These are phyloP conservation scores for Talaromyces sp. DNA, from an alignment of 2,329 filamentous ascomycete species.

Conservation along the genomic window DNA sequence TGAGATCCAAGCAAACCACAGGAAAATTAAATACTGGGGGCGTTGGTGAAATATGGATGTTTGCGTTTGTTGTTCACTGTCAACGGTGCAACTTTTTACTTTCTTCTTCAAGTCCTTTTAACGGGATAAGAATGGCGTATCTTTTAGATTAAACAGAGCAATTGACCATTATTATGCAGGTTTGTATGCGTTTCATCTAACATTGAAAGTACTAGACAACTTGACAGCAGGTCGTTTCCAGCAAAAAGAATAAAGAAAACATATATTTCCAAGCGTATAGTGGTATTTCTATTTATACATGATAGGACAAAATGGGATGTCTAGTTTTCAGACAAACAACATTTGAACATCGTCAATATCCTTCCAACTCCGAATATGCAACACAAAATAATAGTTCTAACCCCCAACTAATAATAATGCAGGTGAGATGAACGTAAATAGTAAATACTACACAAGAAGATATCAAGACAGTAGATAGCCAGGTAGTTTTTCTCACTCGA, in stretches of 20 bases:
- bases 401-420: neutral
- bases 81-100: neutral
- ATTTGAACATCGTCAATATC: neutral
- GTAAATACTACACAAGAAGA: neutral
- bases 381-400: neutral
- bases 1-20: neutral
- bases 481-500: slow-evolving; percentile 13
- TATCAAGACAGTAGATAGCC: neutral
- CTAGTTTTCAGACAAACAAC: neutral
- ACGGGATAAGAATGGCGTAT: neutral
- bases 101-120: neutral
- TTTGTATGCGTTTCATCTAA: neutral
- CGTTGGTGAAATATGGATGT: neutral
- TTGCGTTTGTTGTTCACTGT: neutral
- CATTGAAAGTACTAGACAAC: neutral
- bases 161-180: neutral
- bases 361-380: neutral
- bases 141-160: neutral
- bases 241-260: neutral
- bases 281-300: neutral
- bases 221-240: neutral
- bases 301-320: neutral
- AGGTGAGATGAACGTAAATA: neutral
- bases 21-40: neutral
- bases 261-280: neutral